Evolutionary conservation across 805 yeast species (phyloP), one percentile per base, ranked within the genome.

Genomic region (Wickerhamiella hasegawae): DNA sequence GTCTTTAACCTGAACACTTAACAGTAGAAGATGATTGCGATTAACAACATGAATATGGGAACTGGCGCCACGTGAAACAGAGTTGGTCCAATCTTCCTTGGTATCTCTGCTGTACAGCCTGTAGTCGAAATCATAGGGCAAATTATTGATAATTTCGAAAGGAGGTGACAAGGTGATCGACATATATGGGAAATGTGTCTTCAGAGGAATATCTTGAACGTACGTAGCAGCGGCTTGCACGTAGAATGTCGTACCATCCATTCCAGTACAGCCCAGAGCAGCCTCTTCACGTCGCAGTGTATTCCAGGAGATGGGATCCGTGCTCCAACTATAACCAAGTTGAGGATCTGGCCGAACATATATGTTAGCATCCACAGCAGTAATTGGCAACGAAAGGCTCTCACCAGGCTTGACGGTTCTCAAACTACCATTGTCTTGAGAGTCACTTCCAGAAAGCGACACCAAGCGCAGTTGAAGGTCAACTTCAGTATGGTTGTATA

Each of bases 121-220:
- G 57, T 78, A 83, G 15, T 69, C 63, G 30, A 87, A 55, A 46
- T 81, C 94, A 50, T 68, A 79, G 0, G 99, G 97, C 33, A 92
- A 54, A 34, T 83, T 59, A 48, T 90, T 90, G 45, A 80, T 84
- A 39, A 90, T 63, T 45, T 80, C 81, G 31, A 90, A 57, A 0
- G 98, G 97, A 0, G 97, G 82, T 0, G 90, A 73, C 5, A 90
- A 58, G 3, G 73, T 66, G 18, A 90, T 58, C 6, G 63, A 67
- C 80, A 87, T 68, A 47, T 81, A 90, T 0, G 98, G 98, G 48
- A 82, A 92, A 1, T 80, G 66, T 39, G 66, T 63, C 0, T 80
- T 68, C 18, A 84, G 58, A 0, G 83, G 84, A 42, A 81, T 92
- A n/a, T 67, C 63, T 14, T 59, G 52, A 42, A 78, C 72, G 53